A percentile compares a stretch with the other conserved stretches of the same genome.
Conservation (phyloP, 768 basidiomycete genomes). For the Termitomyces sp. region DNA sequence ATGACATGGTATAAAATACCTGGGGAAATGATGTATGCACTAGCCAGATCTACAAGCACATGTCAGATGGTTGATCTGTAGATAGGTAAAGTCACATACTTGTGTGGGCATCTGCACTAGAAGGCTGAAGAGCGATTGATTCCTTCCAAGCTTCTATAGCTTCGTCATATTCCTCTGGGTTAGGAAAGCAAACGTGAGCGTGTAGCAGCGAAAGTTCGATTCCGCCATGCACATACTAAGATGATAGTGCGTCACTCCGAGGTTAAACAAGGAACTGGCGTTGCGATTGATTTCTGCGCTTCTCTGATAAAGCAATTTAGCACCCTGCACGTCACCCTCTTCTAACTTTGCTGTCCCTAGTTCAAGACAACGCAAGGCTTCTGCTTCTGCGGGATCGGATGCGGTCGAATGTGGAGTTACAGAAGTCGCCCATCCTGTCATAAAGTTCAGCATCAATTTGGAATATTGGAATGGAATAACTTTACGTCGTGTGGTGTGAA, state of each 20-base stretch:
- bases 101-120: constrained; percentile 84
- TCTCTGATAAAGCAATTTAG: constrained; percentile 73
- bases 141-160: constrained; percentile 88
- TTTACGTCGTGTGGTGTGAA: constrained; percentile 28
- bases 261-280: constrained; percentile 82
- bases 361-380: constrained; percentile 78
- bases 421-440: constrained; percentile 75
- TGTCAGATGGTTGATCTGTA: constrained; percentile 18
- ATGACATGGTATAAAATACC: constrained; percentile 22
- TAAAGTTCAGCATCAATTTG: background rate
- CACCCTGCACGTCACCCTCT: constrained; percentile 80
- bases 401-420: constrained; percentile 80
- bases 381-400: constrained; percentile 78
- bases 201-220: constrained; percentile 10
- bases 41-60: constrained; percentile 67
- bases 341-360: constrained; percentile 82
- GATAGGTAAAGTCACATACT: constrained; percentile 49
- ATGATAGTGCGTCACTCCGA: constrained; percentile 89
- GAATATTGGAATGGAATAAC: constrained; percentile 9
- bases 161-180: constrained; percentile 79
- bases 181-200: constrained; percentile 12
- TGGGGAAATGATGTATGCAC: constrained; percentile 82
- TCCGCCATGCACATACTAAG: constrained; percentile 55
- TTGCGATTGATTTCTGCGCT: constrained; percentile 79
- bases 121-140: constrained; percentile 76